phyloP scores from a whole-genome alignment of 305 asterid genomes.

The Solanum hybrid region DNA sequence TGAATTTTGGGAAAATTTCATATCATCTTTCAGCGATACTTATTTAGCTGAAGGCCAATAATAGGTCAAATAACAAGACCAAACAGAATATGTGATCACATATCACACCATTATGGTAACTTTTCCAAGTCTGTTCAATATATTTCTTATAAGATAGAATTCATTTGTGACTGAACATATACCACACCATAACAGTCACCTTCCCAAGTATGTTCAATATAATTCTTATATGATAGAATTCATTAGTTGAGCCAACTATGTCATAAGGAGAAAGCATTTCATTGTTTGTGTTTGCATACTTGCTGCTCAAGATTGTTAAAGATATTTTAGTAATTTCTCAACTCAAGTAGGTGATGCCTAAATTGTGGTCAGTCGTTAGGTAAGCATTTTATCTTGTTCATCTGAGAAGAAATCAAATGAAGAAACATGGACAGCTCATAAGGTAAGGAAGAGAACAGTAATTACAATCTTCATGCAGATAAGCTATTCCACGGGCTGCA shows the following conservation, averaged over 20 bases:
- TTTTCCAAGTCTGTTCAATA: neutral
- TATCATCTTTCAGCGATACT: neutral
- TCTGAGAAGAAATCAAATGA: neutral
- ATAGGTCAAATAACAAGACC: neutral
- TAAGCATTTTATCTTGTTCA: neutral
- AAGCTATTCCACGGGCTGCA: conserved; percentile 90
- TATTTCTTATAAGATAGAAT: neutral
- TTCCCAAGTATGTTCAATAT: neutral
- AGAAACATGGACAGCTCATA: neutral
- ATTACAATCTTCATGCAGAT: conserved; percentile 96
- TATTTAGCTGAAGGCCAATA: neutral
- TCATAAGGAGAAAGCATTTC: neutral
- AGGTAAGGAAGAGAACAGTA: conserved; percentile 6
- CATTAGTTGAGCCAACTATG: neutral
- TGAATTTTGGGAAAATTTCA: neutral
- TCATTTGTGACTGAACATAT: neutral
- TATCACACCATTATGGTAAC: neutral
- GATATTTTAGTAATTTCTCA: neutral
- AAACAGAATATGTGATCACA: neutral
- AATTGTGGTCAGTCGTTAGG: neutral
- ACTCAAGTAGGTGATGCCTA: neutral
- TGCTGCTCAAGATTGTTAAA: neutral
- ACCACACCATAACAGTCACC: neutral
- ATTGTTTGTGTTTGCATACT: neutral
- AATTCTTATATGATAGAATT: neutral